Conservation (phyloP, 176 grass and related monocot genomes). For the Echinochloa phyllopogon region DNA sequence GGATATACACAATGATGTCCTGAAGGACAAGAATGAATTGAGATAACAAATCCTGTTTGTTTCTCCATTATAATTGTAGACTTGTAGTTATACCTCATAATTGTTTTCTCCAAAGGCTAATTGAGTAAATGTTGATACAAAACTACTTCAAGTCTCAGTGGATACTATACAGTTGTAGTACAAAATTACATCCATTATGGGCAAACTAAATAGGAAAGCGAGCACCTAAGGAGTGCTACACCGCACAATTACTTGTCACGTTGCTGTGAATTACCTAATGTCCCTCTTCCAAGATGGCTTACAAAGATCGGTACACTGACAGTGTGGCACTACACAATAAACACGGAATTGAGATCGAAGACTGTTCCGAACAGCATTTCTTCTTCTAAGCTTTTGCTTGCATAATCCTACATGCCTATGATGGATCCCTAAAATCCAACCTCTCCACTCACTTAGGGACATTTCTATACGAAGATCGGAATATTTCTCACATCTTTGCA, state of each 20-base stretch:
- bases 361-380: not conserved
- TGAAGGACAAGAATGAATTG: not conserved
- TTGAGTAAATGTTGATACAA: not conserved
- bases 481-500: not conserved
- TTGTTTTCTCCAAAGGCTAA: not conserved
- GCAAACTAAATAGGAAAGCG: not conserved
- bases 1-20: no score
- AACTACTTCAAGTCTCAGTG: not conserved
- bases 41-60: not conserved
- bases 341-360: not conserved
- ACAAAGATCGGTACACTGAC: not conserved
- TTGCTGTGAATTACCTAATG: not conserved
- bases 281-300: not conserved
- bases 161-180: not conserved
- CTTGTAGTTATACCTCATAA: not conserved
- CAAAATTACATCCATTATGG: not conserved
- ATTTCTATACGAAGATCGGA: not conserved
- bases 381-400: not conserved
- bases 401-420: not conserved
- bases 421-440: constrained; percentile 13
- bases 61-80: not conserved
- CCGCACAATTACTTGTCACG: not conserved
- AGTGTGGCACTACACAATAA: not conserved
- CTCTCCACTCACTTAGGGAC: no score
- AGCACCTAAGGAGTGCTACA: not conserved